Evolutionary conservation across 2,329 filamentous ascomycete species (phyloP), one percentile per base, ranked within the genome.

Genomic region (Chaetomiaceae sp.): DNA sequence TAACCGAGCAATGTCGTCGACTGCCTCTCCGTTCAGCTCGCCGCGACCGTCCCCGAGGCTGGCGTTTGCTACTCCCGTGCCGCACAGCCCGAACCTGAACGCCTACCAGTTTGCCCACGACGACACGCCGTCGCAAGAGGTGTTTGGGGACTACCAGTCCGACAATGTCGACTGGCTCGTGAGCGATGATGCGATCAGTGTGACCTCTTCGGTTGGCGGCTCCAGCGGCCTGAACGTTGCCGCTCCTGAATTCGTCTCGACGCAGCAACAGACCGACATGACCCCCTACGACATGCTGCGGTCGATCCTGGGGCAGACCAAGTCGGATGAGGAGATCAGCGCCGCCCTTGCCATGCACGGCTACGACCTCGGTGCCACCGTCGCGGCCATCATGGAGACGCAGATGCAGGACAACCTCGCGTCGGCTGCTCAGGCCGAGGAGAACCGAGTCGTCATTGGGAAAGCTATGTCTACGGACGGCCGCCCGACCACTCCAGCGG

Each of bases 161-260:
- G 92, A 97, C 69, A 96, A 94, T 63, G 91, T 99, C 48, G 92
- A 97, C 71, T 97, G 92, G 94, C 80, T 97, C 42, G 89, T 96
- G 62, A 94, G 94, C 68, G 91, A 96, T 69, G 87, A 89, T 64
- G 84, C 82, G 50, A 88, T 86, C 64, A 91, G 87, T 62, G 82
- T 91, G 54, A 85, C 89, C 22, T 96, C 91, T 22, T 88, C 85
- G 7, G 71, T 81, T 37, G 79, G 83, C 33, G 83, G 81, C 9
- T 78, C 87, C 15, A 90, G 85, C 60, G 84, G 82, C 31, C 78
- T 92, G 56, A 91, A 90, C 65, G 86, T 84, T 39, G 87, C 87
- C 14, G 89, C 89, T 5, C 87, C 91, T 22, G 91, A 96, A 68
- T 96, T 83, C 63, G 78, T 80, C 1, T 75, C 79, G 29, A 73